Percentiles rank a stretch among this genome's conserved stretches.
Conservation (phyloP, 805 yeast species). For the Ogataea saltuana region DNA sequence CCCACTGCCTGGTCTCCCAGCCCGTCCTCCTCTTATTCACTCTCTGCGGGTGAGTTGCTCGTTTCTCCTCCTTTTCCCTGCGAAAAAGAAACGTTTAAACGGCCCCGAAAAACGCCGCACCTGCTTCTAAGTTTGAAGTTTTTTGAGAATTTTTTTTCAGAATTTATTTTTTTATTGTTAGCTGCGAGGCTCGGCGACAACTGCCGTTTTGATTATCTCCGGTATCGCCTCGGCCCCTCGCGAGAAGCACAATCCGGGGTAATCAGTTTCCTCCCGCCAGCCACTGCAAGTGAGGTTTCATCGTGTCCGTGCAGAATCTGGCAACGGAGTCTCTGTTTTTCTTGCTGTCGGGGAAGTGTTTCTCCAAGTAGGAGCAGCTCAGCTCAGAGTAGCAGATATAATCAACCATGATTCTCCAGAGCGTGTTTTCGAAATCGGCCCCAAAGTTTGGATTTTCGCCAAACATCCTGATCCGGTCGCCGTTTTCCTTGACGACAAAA, state of each 20-base stretch:
- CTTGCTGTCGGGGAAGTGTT: constrained; percentile 26
- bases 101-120: constrained; percentile 7
- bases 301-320: constrained; percentile 27
- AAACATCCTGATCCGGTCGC: constrained; percentile 34
- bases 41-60: no score
- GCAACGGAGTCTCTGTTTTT: constrained; percentile 15
- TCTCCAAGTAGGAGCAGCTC: constrained; percentile 29
- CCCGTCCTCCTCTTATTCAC: no score
- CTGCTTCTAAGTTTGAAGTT: background rate
- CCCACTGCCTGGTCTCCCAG: no score
- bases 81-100: constrained; percentile 5
- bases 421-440: constrained; percentile 24
- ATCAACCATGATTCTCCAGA: constrained; percentile 37
- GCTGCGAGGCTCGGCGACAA: background rate
- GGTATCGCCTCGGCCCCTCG: background rate
- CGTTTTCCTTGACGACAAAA: constrained; percentile 34
- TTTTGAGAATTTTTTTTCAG: background rate
- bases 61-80: background rate
- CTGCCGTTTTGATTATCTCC: background rate
- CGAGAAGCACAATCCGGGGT: no score
- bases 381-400: constrained; percentile 33
- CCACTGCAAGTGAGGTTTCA: constrained; percentile 35
- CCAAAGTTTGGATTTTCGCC: constrained; percentile 25
- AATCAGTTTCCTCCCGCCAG: constrained; percentile 21
- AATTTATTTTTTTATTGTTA: no score